These are phyloP conservation scores for Heliosperma pusillum DNA, from an alignment of 148 eudicot genomes.

Conservation along the genomic window DNA sequence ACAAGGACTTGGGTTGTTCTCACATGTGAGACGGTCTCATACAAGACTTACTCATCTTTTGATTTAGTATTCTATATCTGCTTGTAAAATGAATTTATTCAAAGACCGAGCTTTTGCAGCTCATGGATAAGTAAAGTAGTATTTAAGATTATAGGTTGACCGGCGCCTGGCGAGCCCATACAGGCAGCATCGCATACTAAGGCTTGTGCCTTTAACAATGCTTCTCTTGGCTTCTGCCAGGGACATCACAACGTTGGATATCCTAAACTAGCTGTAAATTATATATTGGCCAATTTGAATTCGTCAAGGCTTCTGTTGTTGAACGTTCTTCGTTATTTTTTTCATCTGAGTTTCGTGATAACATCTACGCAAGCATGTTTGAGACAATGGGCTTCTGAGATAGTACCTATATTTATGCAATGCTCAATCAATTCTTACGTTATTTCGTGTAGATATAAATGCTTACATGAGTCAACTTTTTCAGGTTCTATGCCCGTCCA, in stretches of 20 bases:
- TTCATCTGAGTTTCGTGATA: no score
- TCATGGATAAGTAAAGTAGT: neutral
- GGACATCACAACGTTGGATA: neutral
- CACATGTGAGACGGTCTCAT: neutral
- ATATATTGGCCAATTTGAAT: no score
- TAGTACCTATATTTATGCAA: no score
- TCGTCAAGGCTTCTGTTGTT: no score
- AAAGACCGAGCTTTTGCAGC: neutral
- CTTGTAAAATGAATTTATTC: neutral
- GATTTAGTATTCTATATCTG: neutral
- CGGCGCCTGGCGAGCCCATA: neutral
- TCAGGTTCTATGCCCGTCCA: conserved; percentile 86
- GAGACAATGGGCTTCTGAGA: neutral
- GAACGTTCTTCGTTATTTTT: no score
- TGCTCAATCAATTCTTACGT: neutral
- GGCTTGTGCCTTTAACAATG: neutral
- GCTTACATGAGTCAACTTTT: conserved; percentile 19
- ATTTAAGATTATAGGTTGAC: neutral
- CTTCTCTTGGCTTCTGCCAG: neutral
- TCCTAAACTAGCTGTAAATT: neutral
- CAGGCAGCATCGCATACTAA: neutral
- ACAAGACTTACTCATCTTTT: no score
- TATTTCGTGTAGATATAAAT: neutral
- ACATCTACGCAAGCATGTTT: neutral
- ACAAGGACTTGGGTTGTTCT: neutral